phyloP scores from a whole-genome alignment of 768 basidiomycete genomes.

The Roridomyces roridus region DNA sequence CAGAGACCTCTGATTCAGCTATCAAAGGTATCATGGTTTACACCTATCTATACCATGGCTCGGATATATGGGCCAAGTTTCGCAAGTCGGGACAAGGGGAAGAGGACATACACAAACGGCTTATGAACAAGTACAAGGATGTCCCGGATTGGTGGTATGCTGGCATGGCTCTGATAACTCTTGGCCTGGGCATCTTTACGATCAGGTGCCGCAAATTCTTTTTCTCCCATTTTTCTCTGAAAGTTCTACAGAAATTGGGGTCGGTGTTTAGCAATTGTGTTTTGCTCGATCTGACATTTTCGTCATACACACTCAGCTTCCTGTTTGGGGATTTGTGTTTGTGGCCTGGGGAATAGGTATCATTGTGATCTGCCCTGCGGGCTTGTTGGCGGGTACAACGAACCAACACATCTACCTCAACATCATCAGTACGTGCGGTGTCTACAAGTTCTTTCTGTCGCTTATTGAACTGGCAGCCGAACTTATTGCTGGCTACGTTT shows the following conservation, averaged over 20 bases:
- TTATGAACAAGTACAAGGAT: slow-evolving; percentile 13
- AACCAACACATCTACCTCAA: slow-evolving; percentile 12
- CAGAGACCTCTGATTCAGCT: neutral
- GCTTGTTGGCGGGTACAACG: slow-evolving; percentile 5
- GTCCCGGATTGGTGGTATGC: slow-evolving; percentile 14
- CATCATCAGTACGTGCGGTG: neutral
- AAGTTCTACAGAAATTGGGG: slow-evolving; percentile 1
- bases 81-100: neutral
- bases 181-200: slow-evolving; percentile 8
- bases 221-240: neutral
- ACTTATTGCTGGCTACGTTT: slow-evolving; percentile 6
- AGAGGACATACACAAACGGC: slow-evolving; percentile 14
- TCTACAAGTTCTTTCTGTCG: neutral
- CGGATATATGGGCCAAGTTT: slow-evolving; percentile 7
- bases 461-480: neutral
- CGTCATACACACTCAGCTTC: slow-evolving; percentile 6
- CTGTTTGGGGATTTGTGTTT: slow-evolving; percentile 9
- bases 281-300: neutral
- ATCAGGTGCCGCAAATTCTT: neutral
- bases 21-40: slow-evolving; percentile 2
- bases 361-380: slow-evolving; percentile 5
- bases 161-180: neutral
- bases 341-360: slow-evolving; percentile 6
- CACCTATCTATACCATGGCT: slow-evolving; percentile 7
- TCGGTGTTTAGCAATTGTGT: neutral